These are phyloP conservation scores for Elaeis oleifera DNA, from an alignment of 202 grass and related monocot genomes.

Conservation along the genomic window DNA sequence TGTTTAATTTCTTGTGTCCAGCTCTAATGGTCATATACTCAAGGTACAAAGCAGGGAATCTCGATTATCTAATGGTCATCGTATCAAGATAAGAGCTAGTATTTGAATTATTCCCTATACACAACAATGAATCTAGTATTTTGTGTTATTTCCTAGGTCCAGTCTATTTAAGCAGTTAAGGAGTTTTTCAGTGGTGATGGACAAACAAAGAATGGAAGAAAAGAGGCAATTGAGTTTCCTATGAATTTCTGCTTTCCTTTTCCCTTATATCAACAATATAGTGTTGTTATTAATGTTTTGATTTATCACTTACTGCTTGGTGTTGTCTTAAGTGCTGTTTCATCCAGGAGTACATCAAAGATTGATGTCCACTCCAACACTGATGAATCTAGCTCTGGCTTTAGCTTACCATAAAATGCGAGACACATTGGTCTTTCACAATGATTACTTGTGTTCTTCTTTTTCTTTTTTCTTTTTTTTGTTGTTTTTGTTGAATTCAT, in stretches of 20 bases:
- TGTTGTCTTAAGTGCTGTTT: constrained; percentile 56
- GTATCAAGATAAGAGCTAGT: no score
- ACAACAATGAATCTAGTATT: background rate
- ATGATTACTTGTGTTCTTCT: background rate
- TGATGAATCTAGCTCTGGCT: constrained; percentile 94
- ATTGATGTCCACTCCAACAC: constrained; percentile 75
- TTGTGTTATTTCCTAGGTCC: constrained; percentile 32
- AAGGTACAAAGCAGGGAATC: no score
- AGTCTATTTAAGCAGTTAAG: constrained; percentile 91
- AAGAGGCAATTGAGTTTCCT: constrained; percentile 80
- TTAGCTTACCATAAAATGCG: constrained; percentile 91
- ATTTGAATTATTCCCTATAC: no score
- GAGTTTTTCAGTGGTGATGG: constrained; percentile 94
- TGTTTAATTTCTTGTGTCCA: no score
- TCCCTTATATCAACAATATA: background rate
- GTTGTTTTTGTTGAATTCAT: no score
- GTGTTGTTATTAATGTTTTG: constrained; percentile 9
- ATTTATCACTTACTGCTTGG: constrained; percentile 24
- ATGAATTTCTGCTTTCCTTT: background rate
- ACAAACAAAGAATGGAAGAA: constrained; percentile 91
- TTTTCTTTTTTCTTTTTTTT: no score
- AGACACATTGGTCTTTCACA: constrained; percentile 15
- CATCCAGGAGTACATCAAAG: constrained; percentile 77
- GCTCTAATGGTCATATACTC: no score
- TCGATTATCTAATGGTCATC: no score